Conservation (phyloP, 192 early-diverging fungal genomes). For the Coemansia sp. region DNA sequence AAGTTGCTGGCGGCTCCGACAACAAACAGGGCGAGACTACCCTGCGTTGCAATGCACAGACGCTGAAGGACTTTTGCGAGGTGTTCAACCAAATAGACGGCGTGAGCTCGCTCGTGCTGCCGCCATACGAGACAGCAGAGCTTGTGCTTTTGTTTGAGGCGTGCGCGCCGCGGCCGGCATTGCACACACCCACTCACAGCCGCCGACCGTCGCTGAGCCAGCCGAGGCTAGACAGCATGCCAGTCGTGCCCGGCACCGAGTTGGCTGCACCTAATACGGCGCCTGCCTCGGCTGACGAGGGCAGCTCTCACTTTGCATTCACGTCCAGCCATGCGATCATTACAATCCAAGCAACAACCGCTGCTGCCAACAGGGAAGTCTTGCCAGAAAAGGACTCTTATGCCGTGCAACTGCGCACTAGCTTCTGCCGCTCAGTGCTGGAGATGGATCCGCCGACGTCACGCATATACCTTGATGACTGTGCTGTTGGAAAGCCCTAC, state of each 20-base stretch:
- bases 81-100: constrained; percentile 93
- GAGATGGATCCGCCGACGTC: constrained; percentile 93
- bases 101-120: constrained; percentile 68
- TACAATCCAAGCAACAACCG: not conserved
- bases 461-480: constrained; percentile 94
- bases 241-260: not conserved
- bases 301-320: constrained; percentile 8
- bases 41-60: constrained; percentile 29
- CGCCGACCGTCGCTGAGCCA: constrained; percentile 9
- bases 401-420: constrained; percentile 77
- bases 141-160: constrained; percentile 80
- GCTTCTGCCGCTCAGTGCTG: constrained; percentile 87
- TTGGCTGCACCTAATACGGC: constrained; percentile 16
- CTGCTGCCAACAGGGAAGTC: not conserved
- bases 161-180: not conserved
- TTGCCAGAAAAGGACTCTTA: constrained; percentile 53
- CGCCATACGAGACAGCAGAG: constrained; percentile 66
- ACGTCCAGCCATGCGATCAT: constrained; percentile 2
- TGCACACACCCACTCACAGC: constrained; percentile 11
- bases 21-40: constrained; percentile 10
- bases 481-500: constrained; percentile 85
- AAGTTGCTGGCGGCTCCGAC: not conserved
- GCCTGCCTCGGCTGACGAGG: constrained; percentile 20
- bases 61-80: constrained; percentile 74
- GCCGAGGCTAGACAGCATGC: not conserved